Evolutionary conservation across 805 yeast species (phyloP).

Genomic region (Naumovozyma dairenensis): DNA sequence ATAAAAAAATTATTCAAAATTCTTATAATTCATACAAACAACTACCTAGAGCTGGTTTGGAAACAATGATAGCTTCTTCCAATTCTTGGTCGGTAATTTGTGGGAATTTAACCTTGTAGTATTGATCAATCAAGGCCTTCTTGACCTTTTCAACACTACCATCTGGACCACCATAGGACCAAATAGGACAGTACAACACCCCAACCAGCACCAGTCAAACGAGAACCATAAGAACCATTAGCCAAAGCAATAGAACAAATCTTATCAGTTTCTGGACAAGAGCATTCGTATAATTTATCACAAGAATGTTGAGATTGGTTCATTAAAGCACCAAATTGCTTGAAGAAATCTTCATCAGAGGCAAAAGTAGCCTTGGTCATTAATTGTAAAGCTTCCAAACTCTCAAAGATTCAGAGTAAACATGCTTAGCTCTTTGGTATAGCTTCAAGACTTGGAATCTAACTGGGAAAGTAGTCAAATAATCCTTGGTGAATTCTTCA

Average conservation of each 20-base stretch:
- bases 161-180: constrained; percentile 26
- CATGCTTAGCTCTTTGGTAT: constrained; percentile 51
- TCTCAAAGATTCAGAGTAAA: constrained; percentile 48
- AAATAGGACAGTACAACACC: constrained; percentile 66
- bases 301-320: constrained; percentile 50
- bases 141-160: constrained; percentile 27
- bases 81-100: constrained; percentile 36
- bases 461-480: constrained; percentile 45
- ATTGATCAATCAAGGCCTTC: constrained; percentile 41
- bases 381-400: constrained; percentile 42
- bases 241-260: constrained; percentile 43
- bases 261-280: constrained; percentile 44
- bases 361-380: constrained; percentile 22
- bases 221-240: constrained; percentile 54
- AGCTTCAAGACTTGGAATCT: constrained; percentile 43
- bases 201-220: constrained; percentile 76
- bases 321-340: constrained; percentile 44
- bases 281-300: constrained; percentile 40
- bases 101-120: constrained; percentile 42
- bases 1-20: no score
- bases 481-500: constrained; percentile 35
- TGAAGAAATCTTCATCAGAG: constrained; percentile 29
- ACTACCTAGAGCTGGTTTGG: constrained; percentile 49
- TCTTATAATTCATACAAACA: constrained; percentile 20
- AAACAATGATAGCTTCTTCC: constrained; percentile 42